These are phyloP conservation scores for Blepharisma japonicum DNA, from an alignment of 73 alveolate species.

Conservation along the genomic window DNA sequence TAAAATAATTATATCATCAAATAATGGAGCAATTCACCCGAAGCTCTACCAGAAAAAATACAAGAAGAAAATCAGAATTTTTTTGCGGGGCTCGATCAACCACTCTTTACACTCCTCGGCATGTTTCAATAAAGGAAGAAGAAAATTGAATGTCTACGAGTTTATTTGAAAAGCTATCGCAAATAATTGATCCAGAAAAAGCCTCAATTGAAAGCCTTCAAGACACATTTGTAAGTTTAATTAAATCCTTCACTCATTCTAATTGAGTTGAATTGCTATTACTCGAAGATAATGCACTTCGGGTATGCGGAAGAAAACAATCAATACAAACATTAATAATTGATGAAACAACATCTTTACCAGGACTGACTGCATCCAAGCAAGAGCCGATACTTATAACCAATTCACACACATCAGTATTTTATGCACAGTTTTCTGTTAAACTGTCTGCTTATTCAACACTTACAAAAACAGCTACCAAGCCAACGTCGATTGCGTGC, in stretches of 20 bases:
- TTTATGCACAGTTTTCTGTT: background rate
- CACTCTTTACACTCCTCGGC: too few relatives aligned
- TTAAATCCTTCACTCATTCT: slow-evolving; percentile 11
- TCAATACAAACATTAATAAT: background rate
- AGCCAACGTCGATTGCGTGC: slow-evolving; percentile 9
- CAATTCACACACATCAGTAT: too few relatives aligned
- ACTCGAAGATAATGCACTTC: background rate
- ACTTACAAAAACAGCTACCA: background rate
- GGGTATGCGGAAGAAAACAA: background rate
- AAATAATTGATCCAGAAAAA: slow-evolving; percentile 17
- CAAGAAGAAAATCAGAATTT: too few relatives aligned
- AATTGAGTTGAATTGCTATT: slow-evolving; percentile 13
- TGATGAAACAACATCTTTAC: background rate
- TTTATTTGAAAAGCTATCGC: background rate
- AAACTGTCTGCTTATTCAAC: background rate
- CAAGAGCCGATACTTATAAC: too few relatives aligned
- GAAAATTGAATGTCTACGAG: background rate
- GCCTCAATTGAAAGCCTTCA: background rate
- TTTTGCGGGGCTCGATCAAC: too few relatives aligned
- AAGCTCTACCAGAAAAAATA: too few relatives aligned
- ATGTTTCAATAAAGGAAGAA: too few relatives aligned
- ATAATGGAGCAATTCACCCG: too few relatives aligned
- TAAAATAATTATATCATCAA: too few relatives aligned
- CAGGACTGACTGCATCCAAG: too few relatives aligned
- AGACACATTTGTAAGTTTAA: background rate